These are phyloP conservation scores for Clavispora fructus DNA, from an alignment of 805 yeast species.

Conservation along the genomic window DNA sequence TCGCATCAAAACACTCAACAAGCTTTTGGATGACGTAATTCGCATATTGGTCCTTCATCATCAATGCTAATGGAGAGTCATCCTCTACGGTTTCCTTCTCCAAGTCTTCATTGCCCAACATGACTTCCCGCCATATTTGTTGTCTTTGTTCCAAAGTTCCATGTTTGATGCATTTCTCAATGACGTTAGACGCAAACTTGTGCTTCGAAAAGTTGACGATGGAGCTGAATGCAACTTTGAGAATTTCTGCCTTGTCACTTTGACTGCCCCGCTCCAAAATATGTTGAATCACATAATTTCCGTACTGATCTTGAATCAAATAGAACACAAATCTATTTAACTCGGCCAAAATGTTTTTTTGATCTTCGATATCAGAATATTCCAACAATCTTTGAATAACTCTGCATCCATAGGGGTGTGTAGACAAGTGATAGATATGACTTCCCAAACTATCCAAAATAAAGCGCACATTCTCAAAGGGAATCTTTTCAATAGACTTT, in stretches of 20 bases:
- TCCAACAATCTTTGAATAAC: slow-evolving; percentile 92
- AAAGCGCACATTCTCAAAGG: slow-evolving; percentile 63
- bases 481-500: slow-evolving; percentile 84
- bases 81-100: slow-evolving; percentile 49
- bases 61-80: slow-evolving; percentile 67
- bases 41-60: slow-evolving; percentile 98
- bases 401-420: slow-evolving; percentile 97
- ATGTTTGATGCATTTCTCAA: slow-evolving; percentile 82
- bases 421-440: slow-evolving; percentile 77
- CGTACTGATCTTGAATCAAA: slow-evolving; percentile 92
- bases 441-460: slow-evolving; percentile 65
- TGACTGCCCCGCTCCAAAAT: slow-evolving; percentile 78
- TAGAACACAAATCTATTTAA: slow-evolving; percentile 66
- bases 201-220: slow-evolving; percentile 87
- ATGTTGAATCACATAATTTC: slow-evolving; percentile 96
- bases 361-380: slow-evolving; percentile 62
- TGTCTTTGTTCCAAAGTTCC: slow-evolving; percentile 62
- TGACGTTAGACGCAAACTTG: slow-evolving; percentile 96
- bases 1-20: slow-evolving; percentile 67
- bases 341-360: slow-evolving; percentile 61
- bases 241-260: slow-evolving; percentile 55
- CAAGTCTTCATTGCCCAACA: slow-evolving; percentile 46
- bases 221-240: slow-evolving; percentile 62
- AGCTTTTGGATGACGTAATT: slow-evolving; percentile 95
- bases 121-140: slow-evolving; percentile 60